phyloP scores from a whole-genome alignment of 23 red algal genomes.

The Pyropia haitanensis region DNA sequence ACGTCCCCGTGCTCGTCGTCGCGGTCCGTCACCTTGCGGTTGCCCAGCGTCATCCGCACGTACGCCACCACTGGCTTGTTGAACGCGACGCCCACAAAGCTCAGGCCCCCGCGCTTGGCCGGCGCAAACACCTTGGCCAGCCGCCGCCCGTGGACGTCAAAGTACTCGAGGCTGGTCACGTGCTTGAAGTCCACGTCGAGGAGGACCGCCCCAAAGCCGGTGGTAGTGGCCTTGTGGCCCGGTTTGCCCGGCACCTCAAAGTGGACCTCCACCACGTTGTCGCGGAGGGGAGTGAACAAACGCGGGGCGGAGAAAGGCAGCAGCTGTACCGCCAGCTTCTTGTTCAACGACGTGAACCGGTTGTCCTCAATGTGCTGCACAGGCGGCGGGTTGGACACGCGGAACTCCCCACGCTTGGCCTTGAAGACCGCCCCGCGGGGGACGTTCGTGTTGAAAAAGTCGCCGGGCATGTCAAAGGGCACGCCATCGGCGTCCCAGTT shows the following conservation, averaged over 20 bases:
- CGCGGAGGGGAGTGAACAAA: slow-evolving; percentile 11
- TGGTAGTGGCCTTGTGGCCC: slow-evolving; percentile 3
- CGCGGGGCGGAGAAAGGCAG: slow-evolving; percentile 8
- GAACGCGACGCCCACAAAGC: slow-evolving; percentile 14
- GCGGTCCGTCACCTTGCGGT: slow-evolving; percentile 11
- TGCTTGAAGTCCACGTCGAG: slow-evolving; percentile 9
- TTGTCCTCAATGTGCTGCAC: slow-evolving; percentile 10
- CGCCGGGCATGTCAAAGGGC: slow-evolving; percentile 34
- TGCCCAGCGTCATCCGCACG: slow-evolving; percentile 19
- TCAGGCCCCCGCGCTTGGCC: slow-evolving; percentile 11
- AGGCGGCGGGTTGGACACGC: slow-evolving; percentile 23
- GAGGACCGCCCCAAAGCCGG: slow-evolving; percentile 20
- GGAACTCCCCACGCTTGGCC: slow-evolving; percentile 13
- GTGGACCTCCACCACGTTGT: slow-evolving; percentile 1
- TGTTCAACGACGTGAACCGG: slow-evolving; percentile 27
- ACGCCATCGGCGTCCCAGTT: slow-evolving; percentile 37
- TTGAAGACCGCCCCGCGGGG: slow-evolving; percentile 18
- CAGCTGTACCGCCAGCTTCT: slow-evolving; percentile 2
- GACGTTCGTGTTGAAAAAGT: slow-evolving; percentile 29
- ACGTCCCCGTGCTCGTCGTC: slow-evolving; percentile 12
- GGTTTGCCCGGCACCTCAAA: slow-evolving; percentile 10
- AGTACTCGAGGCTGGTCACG: slow-evolving; percentile 8
- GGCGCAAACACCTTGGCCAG: slow-evolving; percentile 8
- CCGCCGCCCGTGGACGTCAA: not conserved
- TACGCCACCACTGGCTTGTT: not conserved